Conservation (phyloP, 148 eudicot genomes). For the Chenopodium suecicum region DNA sequence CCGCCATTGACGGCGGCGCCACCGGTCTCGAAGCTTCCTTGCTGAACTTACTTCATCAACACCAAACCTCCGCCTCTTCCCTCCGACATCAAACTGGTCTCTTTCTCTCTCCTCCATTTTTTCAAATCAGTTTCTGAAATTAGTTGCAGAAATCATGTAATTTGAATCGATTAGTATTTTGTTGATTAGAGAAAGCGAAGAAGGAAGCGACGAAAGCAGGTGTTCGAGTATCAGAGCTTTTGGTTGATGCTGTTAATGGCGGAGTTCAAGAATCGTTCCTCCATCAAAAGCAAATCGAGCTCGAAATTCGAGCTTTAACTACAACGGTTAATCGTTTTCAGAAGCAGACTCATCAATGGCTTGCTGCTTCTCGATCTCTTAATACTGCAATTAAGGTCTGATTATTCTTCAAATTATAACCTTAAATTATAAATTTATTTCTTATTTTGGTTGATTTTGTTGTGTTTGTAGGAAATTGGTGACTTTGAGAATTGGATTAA, state of each 20-base stretch:
- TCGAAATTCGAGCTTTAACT: constrained; percentile 61
- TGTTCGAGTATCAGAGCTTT: constrained; percentile 57
- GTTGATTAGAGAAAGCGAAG: constrained; percentile 58
- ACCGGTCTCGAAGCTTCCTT: constrained; percentile 19
- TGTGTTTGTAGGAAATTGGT: constrained; percentile 61
- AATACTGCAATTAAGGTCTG: constrained; percentile 68
- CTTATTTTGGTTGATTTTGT: neutral
- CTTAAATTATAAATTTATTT: neutral
- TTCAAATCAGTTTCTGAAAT: neutral
- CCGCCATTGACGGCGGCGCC: neutral
- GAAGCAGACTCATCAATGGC: constrained; percentile 91
- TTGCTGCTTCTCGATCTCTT: constrained; percentile 66
- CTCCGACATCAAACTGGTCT: constrained; percentile 29
- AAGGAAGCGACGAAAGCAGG: constrained; percentile 61
- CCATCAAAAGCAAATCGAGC: constrained; percentile 76
- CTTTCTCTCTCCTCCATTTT: neutral
- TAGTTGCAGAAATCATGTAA: too few species aligned
- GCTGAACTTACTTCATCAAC: constrained; percentile 19
- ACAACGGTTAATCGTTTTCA: constrained; percentile 51
- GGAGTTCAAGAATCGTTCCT: constrained; percentile 77
- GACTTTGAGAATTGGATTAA: constrained; percentile 96
- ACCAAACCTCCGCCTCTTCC: constrained; percentile 17
- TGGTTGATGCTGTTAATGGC: constrained; percentile 71
- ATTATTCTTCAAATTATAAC: neutral
- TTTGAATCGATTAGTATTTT: neutral